Evolutionary conservation across 305 asterid species (phyloP).

Genomic region (Rubia tinctorum): DNA sequence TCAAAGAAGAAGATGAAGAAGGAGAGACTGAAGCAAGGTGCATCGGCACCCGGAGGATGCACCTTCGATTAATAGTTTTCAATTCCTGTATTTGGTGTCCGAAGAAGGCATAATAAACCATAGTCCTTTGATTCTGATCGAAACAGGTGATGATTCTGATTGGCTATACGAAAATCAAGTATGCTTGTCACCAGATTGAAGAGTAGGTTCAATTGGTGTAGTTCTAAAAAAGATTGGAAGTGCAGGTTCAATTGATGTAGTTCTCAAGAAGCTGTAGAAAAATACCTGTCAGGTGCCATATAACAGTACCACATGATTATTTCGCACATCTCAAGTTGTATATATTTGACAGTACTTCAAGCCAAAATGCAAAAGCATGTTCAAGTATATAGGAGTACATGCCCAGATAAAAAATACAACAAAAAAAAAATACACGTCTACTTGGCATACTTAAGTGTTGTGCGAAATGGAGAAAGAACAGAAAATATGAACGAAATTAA

Average conservation of each 20-base stretch:
- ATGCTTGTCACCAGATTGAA: too few relatives aligned
- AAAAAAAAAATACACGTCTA: not conserved
- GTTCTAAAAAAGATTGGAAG: too few relatives aligned
- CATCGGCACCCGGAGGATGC: conserved; percentile 92
- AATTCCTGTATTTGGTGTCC: too few relatives aligned
- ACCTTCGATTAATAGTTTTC: not conserved
- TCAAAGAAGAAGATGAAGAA: conserved; percentile 98
- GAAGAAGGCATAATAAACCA: not conserved
- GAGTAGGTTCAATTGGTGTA: too few relatives aligned
- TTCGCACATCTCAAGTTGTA: not conserved
- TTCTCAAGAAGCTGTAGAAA: too few relatives aligned
- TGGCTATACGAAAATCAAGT: too few relatives aligned
- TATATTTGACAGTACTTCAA: not conserved
- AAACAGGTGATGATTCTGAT: not conserved
- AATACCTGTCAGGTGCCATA: too few relatives aligned
- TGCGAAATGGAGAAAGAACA: too few relatives aligned
- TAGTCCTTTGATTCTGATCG: not conserved
- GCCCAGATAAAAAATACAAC: not conserved
- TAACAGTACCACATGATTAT: not conserved
- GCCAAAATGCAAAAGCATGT: not conserved
- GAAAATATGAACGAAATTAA: too few relatives aligned
- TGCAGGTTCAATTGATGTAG: too few relatives aligned
- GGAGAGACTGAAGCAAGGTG: conserved; percentile 93
- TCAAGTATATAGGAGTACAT: not conserved
- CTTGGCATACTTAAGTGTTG: not conserved